Base-by-base conservation (phyloP, 2,329 filamentous ascomycete species). In the Stagonosporopsis vannaccii region DNA sequence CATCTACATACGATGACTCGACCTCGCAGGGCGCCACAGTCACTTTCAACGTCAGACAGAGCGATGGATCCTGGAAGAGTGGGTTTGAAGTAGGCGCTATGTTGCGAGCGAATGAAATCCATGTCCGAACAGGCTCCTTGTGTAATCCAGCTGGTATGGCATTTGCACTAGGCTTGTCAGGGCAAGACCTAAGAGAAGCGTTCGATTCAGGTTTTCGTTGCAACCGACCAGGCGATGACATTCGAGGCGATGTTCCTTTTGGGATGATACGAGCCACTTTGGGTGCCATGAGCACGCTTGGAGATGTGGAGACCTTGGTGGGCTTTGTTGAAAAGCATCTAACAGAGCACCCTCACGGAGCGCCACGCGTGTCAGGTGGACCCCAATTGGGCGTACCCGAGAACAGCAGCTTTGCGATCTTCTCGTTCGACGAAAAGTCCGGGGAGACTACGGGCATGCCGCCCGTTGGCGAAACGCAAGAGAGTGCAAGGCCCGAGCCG, bases 211-310 rank as follows among this genome's bases (percentile, higher is more conserved):
- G 86, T 0, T 83, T 87, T 69, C 79, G 84, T 28, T 89, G 86
- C 62, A 78, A 81, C 1, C 79, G 82, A 23, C 25, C 47, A 4
- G 82, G 82, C 1, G 77, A 80, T 20, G 81, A 84, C 59, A 67
- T 87, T 23, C 80, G 86, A 11, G 80, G 82, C 6, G 80, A 82
- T 0, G 41, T 61, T 41, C 80, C 85, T 1, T 86, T 85, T 23
- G 86, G 86, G 0, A 84, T 88, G 39, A 84, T 87, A 6, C 79
- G 87, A 19, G 83, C 82, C 6, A 87, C 84, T 56, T 75, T 89
- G 2, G 86, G 87, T 0, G 85, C 85, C 12, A 86, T 86, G 84
- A 87, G 82, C 58, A 87, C 83, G 2, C 69, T 78, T 19, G 71
- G 76, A 3, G 86, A 88, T 59, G 79, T 87, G 13, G 79, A 84